phyloP scores from a whole-genome alignment of 257 asterid genomes.

The Przewalskia tangutica region DNA sequence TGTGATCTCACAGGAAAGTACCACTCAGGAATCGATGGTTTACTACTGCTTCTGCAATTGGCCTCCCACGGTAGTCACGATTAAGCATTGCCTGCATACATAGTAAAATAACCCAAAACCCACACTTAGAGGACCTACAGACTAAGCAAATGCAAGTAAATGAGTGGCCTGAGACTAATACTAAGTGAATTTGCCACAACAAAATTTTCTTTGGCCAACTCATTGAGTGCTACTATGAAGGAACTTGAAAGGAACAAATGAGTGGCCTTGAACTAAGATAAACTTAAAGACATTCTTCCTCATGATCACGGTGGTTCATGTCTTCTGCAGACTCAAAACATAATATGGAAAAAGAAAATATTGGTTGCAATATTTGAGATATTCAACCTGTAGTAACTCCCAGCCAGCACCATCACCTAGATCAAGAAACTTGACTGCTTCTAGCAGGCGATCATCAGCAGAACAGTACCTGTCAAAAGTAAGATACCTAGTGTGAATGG shows the following conservation, averaged over 20 bases:
- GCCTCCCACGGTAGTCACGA: conserved; percentile 67
- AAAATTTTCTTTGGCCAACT: not conserved
- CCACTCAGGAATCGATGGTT: conserved; percentile 65
- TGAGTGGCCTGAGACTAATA: not conserved
- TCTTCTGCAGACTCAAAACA: not conserved
- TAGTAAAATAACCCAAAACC: not conserved
- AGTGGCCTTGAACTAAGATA: not conserved
- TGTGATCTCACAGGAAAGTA: conserved; percentile 26
- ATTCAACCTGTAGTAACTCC: conserved; percentile 80
- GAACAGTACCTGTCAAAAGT: conserved; percentile 49
- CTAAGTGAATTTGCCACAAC: not conserved
- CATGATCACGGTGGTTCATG: not conserved
- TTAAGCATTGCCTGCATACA: conserved; percentile 62
- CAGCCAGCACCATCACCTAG: conserved; percentile 73
- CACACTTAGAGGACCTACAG: not conserved
- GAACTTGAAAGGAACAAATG: not conserved
- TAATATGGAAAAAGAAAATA: not conserved
- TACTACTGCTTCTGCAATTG: conserved; percentile 76
- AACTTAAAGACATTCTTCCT: not conserved
- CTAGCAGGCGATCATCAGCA: conserved; percentile 67
- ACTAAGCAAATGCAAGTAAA: not conserved
- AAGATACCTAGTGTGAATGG: not conserved
- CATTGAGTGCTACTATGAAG: not conserved
- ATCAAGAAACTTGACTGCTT: conserved; percentile 79
- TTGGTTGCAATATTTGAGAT: not conserved